Conservation (phyloP, 2,329 filamentous ascomycete species). For the Talaromyces verruculosus region DNA sequence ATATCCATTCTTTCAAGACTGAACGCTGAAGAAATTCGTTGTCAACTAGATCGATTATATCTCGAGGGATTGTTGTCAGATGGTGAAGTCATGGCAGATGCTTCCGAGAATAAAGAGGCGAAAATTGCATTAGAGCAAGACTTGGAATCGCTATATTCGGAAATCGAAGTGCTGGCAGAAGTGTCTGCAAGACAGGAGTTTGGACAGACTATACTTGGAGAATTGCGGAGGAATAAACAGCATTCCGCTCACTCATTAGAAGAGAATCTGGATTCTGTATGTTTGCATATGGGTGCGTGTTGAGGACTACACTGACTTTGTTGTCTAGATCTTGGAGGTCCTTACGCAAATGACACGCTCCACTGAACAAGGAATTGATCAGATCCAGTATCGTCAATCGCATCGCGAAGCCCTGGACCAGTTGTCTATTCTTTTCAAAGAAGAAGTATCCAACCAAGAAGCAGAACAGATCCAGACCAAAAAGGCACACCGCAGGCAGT, state of each 20-base stretch:
- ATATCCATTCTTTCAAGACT: constrained; percentile 34
- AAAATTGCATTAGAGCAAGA: constrained; percentile 37
- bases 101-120: constrained; percentile 22
- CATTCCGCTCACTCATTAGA: constrained; percentile 33
- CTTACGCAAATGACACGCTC: constrained; percentile 37
- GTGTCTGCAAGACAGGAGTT: constrained; percentile 47
- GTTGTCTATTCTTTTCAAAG: constrained; percentile 34
- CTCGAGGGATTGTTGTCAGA: constrained; percentile 31
- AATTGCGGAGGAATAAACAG: constrained; percentile 35
- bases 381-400: constrained; percentile 36
- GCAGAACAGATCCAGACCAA: constrained; percentile 22
- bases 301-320: background rate
- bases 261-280: constrained; percentile 38
- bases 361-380: constrained; percentile 31
- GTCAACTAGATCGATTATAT: constrained; percentile 43
- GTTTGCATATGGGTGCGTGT: constrained; percentile 1
- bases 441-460: constrained; percentile 31
- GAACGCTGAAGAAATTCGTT: constrained; percentile 39
- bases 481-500: constrained; percentile 22
- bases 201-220: constrained; percentile 40
- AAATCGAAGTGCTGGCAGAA: constrained; percentile 43
- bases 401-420: constrained; percentile 37
- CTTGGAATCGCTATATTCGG: constrained; percentile 41
- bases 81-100: background rate
- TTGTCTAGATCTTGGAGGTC: constrained; percentile 33